Evolutionary conservation across 176 grass and related monocot species (phyloP).

Genomic region (Areca catechu): DNA sequence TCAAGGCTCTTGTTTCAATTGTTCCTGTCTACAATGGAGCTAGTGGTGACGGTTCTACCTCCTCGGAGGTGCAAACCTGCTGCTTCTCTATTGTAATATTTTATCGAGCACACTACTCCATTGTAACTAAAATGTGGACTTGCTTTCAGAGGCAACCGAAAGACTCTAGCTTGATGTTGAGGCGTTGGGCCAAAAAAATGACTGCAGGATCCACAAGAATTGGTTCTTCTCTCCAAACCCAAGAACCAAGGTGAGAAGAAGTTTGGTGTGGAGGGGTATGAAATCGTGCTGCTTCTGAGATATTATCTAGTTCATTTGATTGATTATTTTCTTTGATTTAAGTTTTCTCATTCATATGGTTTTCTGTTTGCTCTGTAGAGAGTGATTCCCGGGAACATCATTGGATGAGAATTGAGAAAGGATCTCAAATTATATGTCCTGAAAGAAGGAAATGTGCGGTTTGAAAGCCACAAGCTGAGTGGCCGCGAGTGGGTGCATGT

Average conservation of each 20-base stretch:
- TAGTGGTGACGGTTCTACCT: conserved; percentile 25
- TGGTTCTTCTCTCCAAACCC: conserved; percentile 55
- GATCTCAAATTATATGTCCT: conserved; percentile 66
- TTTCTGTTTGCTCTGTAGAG: conserved; percentile 18
- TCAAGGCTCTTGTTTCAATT: conserved; percentile 64
- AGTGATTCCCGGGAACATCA: conserved; percentile 67
- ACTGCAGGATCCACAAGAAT: conserved; percentile 68
- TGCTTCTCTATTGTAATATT: too few relatives aligned
- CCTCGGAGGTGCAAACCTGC: not conserved
- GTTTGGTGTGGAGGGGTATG: conserved; percentile 64
- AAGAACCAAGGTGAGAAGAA: conserved; percentile 90
- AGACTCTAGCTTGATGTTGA: conserved; percentile 51
- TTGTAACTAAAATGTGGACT: not conserved
- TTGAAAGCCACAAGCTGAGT: conserved; percentile 70
- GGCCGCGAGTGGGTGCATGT: conserved; percentile 85
- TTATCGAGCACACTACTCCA: too few relatives aligned
- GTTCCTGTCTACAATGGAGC: conserved; percentile 33
- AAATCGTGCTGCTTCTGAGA: too few relatives aligned
- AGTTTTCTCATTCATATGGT: too few relatives aligned
- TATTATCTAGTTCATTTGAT: too few relatives aligned
- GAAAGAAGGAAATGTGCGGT: conserved; percentile 71
- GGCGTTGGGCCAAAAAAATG: conserved; percentile 87
- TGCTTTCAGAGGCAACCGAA: conserved; percentile 50
- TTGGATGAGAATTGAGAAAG: conserved; percentile 79
- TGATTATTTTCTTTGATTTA: too few relatives aligned